These are phyloP conservation scores for Xylaria scruposa DNA, from an alignment of 495 filamentous ascomycete species.

Conservation along the genomic window DNA sequence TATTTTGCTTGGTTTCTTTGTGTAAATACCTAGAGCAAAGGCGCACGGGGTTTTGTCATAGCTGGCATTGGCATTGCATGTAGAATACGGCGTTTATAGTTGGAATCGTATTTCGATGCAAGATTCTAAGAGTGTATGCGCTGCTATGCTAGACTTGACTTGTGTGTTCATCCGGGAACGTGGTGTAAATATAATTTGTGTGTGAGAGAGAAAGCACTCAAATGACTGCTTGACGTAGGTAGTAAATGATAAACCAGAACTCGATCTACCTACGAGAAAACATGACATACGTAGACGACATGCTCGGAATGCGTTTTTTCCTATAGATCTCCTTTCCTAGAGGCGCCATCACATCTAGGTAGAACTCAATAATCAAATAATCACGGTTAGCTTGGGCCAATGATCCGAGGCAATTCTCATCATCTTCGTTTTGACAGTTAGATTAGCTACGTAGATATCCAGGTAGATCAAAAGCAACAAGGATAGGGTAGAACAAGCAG, in stretches of 20 bases:
- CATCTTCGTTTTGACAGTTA: background rate
- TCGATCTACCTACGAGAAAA: background rate
- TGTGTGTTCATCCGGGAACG: background rate
- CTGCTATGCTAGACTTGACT: background rate
- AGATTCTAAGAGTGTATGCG: background rate
- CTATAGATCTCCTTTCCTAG: background rate
- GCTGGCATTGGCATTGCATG: background rate
- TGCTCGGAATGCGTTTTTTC: background rate
- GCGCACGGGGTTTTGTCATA: background rate
- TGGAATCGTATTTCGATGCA: background rate
- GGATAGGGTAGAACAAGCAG: background rate
- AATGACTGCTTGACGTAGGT: no score
- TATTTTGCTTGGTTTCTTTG: background rate
- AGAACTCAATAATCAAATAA: no score
- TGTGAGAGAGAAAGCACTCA: background rate
- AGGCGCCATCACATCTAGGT: background rate
- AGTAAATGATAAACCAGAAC: no score
- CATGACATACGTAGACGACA: background rate
- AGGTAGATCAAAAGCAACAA: background rate
- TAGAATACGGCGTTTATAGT: background rate
- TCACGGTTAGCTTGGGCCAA: background rate
- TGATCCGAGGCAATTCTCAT: background rate
- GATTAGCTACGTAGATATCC: background rate
- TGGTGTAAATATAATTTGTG: background rate
- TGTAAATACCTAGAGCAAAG: background rate